Evolutionary conservation across 1,284 basidiomycete species (phyloP).

Genomic region (Stygiomarasmius scandens): DNA sequence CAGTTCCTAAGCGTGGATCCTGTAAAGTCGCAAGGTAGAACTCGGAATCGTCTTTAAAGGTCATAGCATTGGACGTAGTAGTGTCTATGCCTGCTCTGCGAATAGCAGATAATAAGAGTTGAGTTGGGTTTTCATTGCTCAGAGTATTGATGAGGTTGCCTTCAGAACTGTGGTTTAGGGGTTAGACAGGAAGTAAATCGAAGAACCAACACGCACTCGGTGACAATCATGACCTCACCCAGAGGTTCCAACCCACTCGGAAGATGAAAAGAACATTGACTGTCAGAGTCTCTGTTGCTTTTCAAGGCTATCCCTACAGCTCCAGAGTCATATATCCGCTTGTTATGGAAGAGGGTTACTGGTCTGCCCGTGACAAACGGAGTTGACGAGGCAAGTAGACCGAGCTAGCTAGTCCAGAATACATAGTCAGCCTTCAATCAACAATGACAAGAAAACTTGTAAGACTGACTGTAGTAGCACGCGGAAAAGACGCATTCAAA

Average conservation of each 20-base stretch:
- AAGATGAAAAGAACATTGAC: slow-evolving; percentile 43
- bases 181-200: neutral
- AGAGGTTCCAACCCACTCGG: slow-evolving; percentile 53
- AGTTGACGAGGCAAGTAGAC: slow-evolving; percentile 76
- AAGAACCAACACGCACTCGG: slow-evolving; percentile 42
- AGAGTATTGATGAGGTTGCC: slow-evolving; percentile 79
- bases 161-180: slow-evolving; percentile 52
- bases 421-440: slow-evolving; percentile 6
- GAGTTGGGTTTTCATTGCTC: slow-evolving; percentile 69
- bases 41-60: slow-evolving; percentile 67
- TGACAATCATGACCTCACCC: slow-evolving; percentile 56
- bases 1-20: slow-evolving; percentile 9
- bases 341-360: slow-evolving; percentile 73
- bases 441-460: slow-evolving; percentile 3
- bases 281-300: slow-evolving; percentile 23
- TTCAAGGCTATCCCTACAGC: slow-evolving; percentile 73
- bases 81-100: slow-evolving; percentile 37
- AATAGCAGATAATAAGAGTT: slow-evolving; percentile 67
- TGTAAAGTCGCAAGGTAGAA: slow-evolving; percentile 63
- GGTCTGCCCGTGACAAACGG: slow-evolving; percentile 85
- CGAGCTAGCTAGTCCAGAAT: slow-evolving; percentile 48
- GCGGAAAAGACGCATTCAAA: slow-evolving; percentile 46
- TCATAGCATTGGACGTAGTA: slow-evolving; percentile 18
- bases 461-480: slow-evolving; percentile 52
- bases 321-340: slow-evolving; percentile 61